Evolutionary conservation across 2,329 filamentous ascomycete species (phyloP).

Genomic region (Talaromyces sp.): DNA sequence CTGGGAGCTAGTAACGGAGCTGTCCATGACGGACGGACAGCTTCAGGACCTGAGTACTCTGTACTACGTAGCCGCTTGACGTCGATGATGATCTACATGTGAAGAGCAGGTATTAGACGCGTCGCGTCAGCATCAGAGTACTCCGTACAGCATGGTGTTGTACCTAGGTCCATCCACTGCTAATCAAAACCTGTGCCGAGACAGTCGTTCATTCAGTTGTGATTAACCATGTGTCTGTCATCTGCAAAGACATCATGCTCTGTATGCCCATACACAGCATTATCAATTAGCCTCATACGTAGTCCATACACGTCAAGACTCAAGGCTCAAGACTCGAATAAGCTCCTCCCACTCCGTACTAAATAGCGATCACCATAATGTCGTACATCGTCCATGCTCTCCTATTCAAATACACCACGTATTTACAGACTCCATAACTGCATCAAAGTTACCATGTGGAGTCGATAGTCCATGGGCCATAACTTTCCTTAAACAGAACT

Average conservation of each 20-base stretch:
- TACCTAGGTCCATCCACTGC: neutral
- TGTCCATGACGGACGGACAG: neutral
- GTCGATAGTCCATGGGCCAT: neutral
- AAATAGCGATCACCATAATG: slow-evolving; percentile 8
- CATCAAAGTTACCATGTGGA: neutral
- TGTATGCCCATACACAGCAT: neutral
- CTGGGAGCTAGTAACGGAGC: neutral
- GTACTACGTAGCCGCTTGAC: neutral
- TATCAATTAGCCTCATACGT: neutral
- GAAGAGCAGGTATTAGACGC: neutral
- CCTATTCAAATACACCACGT: neutral
- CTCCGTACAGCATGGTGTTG: neutral
- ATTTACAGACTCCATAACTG: neutral
- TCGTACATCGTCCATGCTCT: slow-evolving; percentile 1
- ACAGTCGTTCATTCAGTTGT: neutral
- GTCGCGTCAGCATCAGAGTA: neutral
- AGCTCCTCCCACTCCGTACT: neutral
- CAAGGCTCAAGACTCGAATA: neutral
- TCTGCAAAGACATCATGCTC: neutral
- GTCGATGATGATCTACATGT: slow-evolving; percentile 3
- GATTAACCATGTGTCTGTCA: neutral
- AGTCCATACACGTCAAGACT: neutral
- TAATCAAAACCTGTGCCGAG: neutral
- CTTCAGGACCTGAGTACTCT: neutral
- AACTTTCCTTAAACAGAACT: neutral